phyloP scores from a whole-genome alignment of 805 yeast species.

The Candida verbasci region DNA sequence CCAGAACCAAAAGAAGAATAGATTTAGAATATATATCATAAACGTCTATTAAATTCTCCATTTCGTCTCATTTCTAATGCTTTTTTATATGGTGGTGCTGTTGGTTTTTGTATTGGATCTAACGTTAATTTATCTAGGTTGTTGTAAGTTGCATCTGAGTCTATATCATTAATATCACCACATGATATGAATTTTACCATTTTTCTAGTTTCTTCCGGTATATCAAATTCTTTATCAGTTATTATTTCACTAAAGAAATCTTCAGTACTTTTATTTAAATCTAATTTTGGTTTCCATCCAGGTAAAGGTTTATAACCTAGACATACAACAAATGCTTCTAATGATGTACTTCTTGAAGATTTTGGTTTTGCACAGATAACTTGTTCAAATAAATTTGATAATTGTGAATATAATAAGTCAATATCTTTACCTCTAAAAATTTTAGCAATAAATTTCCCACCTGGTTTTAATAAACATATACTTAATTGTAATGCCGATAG shows the following conservation, averaged over 20 bases:
- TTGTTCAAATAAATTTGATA: slow-evolving; percentile 76
- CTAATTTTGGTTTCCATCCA: slow-evolving; percentile 74
- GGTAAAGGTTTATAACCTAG: slow-evolving; percentile 77
- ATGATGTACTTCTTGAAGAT: slow-evolving; percentile 88
- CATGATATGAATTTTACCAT: slow-evolving; percentile 95
- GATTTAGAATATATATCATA: neutral
- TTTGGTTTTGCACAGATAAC: slow-evolving; percentile 96
- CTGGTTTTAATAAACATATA: slow-evolving; percentile 80
- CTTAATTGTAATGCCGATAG: slow-evolving; percentile 89
- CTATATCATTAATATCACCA: slow-evolving; percentile 84
- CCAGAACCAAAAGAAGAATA: slow-evolving; percentile 54
- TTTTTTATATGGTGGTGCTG: slow-evolving; percentile 93
- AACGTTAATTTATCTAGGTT: slow-evolving; percentile 46
- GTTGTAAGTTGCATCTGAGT: slow-evolving; percentile 91
- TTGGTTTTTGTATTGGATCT: slow-evolving; percentile 93
- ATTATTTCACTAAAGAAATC: slow-evolving; percentile 69
- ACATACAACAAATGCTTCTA: slow-evolving; percentile 93
- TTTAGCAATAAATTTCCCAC: slow-evolving; percentile 94
- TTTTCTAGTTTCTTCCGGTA: slow-evolving; percentile 57
- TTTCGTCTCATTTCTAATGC: slow-evolving; percentile 84
- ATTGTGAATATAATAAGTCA: slow-evolving; percentile 87
- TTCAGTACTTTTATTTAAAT: slow-evolving; percentile 60
- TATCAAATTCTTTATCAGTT: slow-evolving; percentile 51
- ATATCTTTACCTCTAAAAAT: slow-evolving; percentile 95
- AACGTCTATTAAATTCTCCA: slow-evolving; percentile 39